These are phyloP conservation scores for Monosporascus sp. DNA, from an alignment of 2,329 filamentous ascomycete species.

Conservation along the genomic window DNA sequence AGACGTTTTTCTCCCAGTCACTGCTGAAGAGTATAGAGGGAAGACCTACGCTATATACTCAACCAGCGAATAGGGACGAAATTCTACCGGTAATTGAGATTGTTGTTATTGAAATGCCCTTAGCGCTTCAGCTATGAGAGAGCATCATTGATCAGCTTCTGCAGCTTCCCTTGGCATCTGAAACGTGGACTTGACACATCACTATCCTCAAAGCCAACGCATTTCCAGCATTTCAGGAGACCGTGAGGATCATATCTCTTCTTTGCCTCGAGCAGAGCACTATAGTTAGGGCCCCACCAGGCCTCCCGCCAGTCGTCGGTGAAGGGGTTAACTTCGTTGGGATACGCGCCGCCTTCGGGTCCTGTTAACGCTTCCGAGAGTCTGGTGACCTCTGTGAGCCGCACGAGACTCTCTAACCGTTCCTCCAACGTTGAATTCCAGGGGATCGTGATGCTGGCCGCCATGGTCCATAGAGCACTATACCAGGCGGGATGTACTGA, in stretches of 20 bases:
- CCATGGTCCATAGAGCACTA: constrained; percentile 12
- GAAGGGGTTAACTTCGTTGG: constrained; percentile 33
- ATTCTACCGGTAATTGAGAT: too few species aligned
- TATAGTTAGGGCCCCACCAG: constrained; percentile 31
- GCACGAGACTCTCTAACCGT: constrained; percentile 12
- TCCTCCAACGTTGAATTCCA: constrained; percentile 15
- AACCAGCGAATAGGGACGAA: too few species aligned
- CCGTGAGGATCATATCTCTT: constrained; percentile 27
- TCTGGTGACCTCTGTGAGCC: constrained; percentile 7
- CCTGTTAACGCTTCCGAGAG: constrained; percentile 12
- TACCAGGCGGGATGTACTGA: constrained; percentile 18
- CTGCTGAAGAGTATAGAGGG: too few species aligned
- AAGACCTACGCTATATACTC: too few species aligned
- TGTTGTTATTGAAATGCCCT: too few species aligned
- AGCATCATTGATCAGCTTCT: constrained; percentile 6
- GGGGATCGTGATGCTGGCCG: constrained; percentile 5
- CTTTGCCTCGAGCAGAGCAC: constrained; percentile 25
- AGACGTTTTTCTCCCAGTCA: too few species aligned
- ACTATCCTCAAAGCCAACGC: constrained; percentile 15
- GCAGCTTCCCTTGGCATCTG: constrained; percentile 10
- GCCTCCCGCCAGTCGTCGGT: constrained; percentile 29
- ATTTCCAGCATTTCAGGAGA: constrained; percentile 24
- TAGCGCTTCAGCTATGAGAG: not conserved
- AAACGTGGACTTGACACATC: constrained; percentile 11
- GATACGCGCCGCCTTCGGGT: constrained; percentile 31